Conservation (phyloP, 1,284 basidiomycete species). For the Ustilago tritici region DNA sequence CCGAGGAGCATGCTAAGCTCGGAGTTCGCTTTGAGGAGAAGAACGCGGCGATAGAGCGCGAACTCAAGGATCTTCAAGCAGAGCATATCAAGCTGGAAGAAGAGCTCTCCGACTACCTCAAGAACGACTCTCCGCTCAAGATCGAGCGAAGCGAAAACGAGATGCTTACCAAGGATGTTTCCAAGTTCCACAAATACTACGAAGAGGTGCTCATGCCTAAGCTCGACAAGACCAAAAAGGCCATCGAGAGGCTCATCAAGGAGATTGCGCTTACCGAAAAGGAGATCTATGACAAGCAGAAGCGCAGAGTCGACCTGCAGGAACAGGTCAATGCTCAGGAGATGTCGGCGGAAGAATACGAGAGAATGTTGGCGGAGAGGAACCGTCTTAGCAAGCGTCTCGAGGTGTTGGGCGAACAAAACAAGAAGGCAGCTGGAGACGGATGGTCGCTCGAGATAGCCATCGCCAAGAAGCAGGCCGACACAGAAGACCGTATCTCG, state of each 20-base stretch:
- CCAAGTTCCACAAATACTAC: slow-evolving; percentile 65
- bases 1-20: slow-evolving; percentile 64
- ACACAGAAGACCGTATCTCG: slow-evolving; percentile 59
- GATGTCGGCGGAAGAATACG: slow-evolving; percentile 65
- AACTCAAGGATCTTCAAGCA: slow-evolving; percentile 51
- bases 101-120: slow-evolving; percentile 49
- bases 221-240: slow-evolving; percentile 63
- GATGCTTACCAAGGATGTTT: slow-evolving; percentile 60
- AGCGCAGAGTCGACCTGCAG: slow-evolving; percentile 53
- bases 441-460: slow-evolving; percentile 61
- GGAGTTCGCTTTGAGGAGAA: slow-evolving; percentile 57
- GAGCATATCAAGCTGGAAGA: slow-evolving; percentile 52
- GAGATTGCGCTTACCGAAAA: slow-evolving; percentile 46
- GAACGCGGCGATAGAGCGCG: slow-evolving; percentile 53
- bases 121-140: slow-evolving; percentile 59
- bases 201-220: slow-evolving; percentile 63
- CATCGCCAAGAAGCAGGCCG: slow-evolving; percentile 61
- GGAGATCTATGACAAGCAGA: slow-evolving; percentile 56
- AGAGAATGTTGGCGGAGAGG: slow-evolving; percentile 59
- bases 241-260: slow-evolving; percentile 56
- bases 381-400: slow-evolving; percentile 58
- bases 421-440: slow-evolving; percentile 54
- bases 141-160: slow-evolving; percentile 58
- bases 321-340: slow-evolving; percentile 62
- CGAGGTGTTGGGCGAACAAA: slow-evolving; percentile 49